Evolutionary conservation across 495 filamentous ascomycete species (phyloP).

Genomic region (Neurospora sp.): DNA sequence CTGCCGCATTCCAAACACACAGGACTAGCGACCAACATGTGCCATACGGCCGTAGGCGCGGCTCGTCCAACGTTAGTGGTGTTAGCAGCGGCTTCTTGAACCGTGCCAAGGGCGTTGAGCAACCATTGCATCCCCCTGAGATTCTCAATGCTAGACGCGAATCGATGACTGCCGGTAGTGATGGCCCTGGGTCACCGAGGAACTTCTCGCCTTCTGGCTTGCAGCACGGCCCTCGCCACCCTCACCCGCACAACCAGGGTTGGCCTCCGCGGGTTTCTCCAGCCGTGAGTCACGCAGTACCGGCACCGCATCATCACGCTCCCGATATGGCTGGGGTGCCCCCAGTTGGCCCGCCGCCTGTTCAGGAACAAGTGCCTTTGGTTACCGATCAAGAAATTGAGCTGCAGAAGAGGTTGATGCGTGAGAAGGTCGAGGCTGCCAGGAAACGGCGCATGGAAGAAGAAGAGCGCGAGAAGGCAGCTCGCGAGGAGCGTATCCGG

Average conservation of each 20-base stretch:
- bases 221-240: constrained; percentile 21
- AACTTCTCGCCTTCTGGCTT: constrained; percentile 31
- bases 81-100: constrained; percentile 63
- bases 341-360: constrained; percentile 10
- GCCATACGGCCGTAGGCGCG: constrained; percentile 67
- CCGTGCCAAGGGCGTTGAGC: constrained; percentile 36
- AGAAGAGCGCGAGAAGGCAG: constrained; percentile 73
- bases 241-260: constrained; percentile 24
- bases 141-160: constrained; percentile 31
- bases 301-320: constrained; percentile 32
- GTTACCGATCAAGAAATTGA: constrained; percentile 50
- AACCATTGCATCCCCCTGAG: constrained; percentile 34
- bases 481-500: constrained; percentile 67
- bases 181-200: constrained; percentile 37
- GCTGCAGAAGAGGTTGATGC: constrained; percentile 77
- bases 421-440: constrained; percentile 64
- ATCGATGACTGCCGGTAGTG: constrained; percentile 36
- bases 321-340: constrained; percentile 8
- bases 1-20: constrained; percentile 80
- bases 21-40: constrained; percentile 59
- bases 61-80: constrained; percentile 92
- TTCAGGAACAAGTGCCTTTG: constrained; percentile 13
- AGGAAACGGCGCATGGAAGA: constrained; percentile 70
- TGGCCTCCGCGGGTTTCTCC: constrained; percentile 45
- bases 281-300: constrained; percentile 36